Base-by-base conservation (phyloP, 2,329 filamentous ascomycete species). In the Beauveria asiatica region DNA sequence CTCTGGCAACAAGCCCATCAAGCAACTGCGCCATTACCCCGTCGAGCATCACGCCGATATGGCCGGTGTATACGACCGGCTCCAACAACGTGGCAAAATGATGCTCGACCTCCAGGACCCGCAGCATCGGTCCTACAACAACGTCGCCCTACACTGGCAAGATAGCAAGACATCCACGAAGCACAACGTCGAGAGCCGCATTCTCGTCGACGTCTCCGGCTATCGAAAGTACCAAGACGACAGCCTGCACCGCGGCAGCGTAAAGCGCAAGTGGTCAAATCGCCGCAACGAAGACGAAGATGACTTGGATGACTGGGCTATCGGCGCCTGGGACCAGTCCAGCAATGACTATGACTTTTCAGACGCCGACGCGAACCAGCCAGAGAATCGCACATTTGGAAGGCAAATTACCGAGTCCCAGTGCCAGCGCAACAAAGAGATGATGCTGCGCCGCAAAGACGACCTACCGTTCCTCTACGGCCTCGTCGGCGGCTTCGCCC, bases 31-130 rank as follows among this genome's bases (percentile, higher is more conserved):
- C 0, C 70, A 72, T 56, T 78, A 74, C 60, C 77, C 75, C 1
- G 62, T 76, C 21, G 64, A 69, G 4, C 70, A 71, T 57, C 68
- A 74, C 48, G 57, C 67, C 3, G 68, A 73, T 9, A 64, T 65
- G 39, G 67, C 70, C 1, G 63, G 49, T 1, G 65, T 76, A 46
- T 66, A 65, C 62, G 45, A 63, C 11, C 68, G 69, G 3, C 63
- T 76, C 19, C 61, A 69, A 0, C 64, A 63, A 3, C 70, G 77
- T 17, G 78, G 75, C 17, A 71, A 62, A 46, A 75, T 71, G 60
- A 73, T 73, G 3, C 69, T 80, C 25, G 74, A 76, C 39, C 71
- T 75, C 25, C 76, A 78, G 57, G 72, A 73, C 2, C 65, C 79
- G 30, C 65, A 66, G 1, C 77, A 79, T 62, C 70, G 70, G 64